Evolutionary conservation across 371 early-diverging fungal genomes (phyloP).

Genomic region (Mucor ambiguus): DNA sequence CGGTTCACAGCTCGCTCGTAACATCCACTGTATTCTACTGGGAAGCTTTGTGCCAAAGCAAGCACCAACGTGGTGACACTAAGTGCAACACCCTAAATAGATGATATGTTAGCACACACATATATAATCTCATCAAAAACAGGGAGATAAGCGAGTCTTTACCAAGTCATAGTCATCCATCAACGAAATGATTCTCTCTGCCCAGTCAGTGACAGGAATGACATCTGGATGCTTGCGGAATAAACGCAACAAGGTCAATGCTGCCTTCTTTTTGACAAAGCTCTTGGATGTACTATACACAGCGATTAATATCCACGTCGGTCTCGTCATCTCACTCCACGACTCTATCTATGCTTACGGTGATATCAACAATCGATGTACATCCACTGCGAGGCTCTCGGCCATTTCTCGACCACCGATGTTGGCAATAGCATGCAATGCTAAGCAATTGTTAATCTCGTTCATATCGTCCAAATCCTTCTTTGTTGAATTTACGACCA

Average conservation of each 20-base stretch:
- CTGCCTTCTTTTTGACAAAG: slow-evolving; percentile 97
- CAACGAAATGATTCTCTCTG: slow-evolving; percentile 73
- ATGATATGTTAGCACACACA: not conserved
- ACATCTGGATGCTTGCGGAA: slow-evolving; percentile 90
- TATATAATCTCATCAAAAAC: not conserved
- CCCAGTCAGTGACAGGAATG: slow-evolving; percentile 90
- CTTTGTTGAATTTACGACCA: slow-evolving; percentile 86
- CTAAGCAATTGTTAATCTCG: slow-evolving; percentile 90
- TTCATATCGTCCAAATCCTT: slow-evolving; percentile 89
- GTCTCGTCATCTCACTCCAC: too few relatives aligned
- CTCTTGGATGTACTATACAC: slow-evolving; percentile 65
- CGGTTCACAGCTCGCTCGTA: slow-evolving; percentile 78
- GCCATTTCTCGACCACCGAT: slow-evolving; percentile 93
- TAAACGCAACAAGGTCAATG: slow-evolving; percentile 87
- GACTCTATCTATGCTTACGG: slow-evolving; percentile 54
- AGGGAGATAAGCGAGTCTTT: not conserved
- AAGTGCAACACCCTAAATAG: slow-evolving; percentile 79
- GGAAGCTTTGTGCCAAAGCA: slow-evolving; percentile 87
- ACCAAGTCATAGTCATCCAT: slow-evolving; percentile 91
- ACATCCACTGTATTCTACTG: slow-evolving; percentile 76
- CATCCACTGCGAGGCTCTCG: slow-evolving; percentile 81
- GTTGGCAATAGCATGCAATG: slow-evolving; percentile 94
- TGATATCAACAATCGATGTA: slow-evolving; percentile 81
- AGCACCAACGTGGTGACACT: slow-evolving; percentile 84
- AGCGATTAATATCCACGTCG: too few relatives aligned